A percentile compares a stretch with the other conserved stretches of the same genome.
Conservation (phyloP, 495 filamentous ascomycete genomes). For the Penicillium ochrochloron region DNA sequence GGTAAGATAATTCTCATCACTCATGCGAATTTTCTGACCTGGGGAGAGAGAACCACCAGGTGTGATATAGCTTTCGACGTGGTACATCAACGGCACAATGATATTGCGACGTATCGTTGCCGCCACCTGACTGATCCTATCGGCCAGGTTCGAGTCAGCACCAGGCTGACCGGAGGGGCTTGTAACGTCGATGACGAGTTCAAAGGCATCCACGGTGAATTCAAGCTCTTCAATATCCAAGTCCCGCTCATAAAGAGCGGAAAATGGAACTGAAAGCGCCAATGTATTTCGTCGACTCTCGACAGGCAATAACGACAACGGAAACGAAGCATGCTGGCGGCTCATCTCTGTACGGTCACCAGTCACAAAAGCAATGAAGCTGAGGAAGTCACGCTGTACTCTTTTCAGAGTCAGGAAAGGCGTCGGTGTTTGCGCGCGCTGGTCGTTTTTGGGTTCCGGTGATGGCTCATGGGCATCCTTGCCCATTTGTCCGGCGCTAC, state of each 20-base stretch:
- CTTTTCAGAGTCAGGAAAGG: slow-evolving; percentile 69
- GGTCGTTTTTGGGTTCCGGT: slow-evolving; percentile 41
- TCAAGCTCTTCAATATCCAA: slow-evolving; percentile 68
- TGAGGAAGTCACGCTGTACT: slow-evolving; percentile 71
- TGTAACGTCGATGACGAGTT: slow-evolving; percentile 63
- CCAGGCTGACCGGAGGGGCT: slow-evolving; percentile 35
- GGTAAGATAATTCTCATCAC: slow-evolving; percentile 58
- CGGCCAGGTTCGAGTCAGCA: slow-evolving; percentile 42
- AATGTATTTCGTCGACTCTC: slow-evolving; percentile 66
- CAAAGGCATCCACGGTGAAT: slow-evolving; percentile 68
- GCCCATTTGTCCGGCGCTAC: slow-evolving; percentile 24
- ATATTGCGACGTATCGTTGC: slow-evolving; percentile 66
- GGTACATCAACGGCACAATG: slow-evolving; percentile 58
- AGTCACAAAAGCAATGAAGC: slow-evolving; percentile 67
- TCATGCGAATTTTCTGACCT: slow-evolving; percentile 26
- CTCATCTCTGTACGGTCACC: slow-evolving; percentile 55
- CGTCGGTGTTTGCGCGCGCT: slow-evolving; percentile 44
- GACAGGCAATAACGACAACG: slow-evolving; percentile 65
- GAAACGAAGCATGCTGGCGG: slow-evolving; percentile 68
- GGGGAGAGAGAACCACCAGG: slow-evolving; percentile 29
- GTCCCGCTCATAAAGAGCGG: slow-evolving; percentile 57
- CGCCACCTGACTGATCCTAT: slow-evolving; percentile 58
- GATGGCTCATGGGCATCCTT: slow-evolving; percentile 40
- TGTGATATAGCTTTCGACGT: slow-evolving; percentile 43
- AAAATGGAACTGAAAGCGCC: slow-evolving; percentile 63